Conservation (phyloP, 768 basidiomycete genomes). For the Phylloporus scabripes region DNA sequence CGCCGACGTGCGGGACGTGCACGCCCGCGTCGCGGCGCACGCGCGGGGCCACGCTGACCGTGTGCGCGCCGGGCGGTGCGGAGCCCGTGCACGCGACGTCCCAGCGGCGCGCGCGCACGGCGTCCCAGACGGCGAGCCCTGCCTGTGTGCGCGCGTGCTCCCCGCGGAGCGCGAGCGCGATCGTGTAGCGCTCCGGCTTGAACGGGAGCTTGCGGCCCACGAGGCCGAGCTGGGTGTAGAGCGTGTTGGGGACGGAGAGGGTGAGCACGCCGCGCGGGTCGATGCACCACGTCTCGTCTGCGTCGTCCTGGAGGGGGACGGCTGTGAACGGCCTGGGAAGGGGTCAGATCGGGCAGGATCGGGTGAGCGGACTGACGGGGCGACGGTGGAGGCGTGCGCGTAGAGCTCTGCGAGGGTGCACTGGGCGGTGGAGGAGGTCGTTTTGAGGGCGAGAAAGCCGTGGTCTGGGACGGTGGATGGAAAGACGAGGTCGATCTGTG, state of each 20-base stretch:
- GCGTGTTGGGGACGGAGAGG: slow-evolving; percentile 47
- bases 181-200: slow-evolving; percentile 45
- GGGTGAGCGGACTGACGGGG: slow-evolving; percentile 7
- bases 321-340: slow-evolving; percentile 34
- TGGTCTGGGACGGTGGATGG: slow-evolving; percentile 40
- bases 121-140: slow-evolving; percentile 49
- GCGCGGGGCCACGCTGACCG: slow-evolving; percentile 21
- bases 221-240: slow-evolving; percentile 58
- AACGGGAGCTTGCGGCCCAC: slow-evolving; percentile 52
- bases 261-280: slow-evolving; percentile 59
- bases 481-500: slow-evolving; percentile 60
- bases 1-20: too few species aligned
- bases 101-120: slow-evolving; percentile 42
- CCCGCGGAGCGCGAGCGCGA: slow-evolving; percentile 42
- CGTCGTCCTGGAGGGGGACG: slow-evolving; percentile 25
- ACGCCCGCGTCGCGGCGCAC: too few species aligned
- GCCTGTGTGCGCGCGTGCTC: slow-evolving; percentile 32
- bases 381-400: slow-evolving; percentile 30
- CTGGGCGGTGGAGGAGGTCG: slow-evolving; percentile 41
- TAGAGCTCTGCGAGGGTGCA: slow-evolving; percentile 42
- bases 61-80: background rate
- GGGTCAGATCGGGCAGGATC: background rate
- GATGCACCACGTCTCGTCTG: slow-evolving; percentile 65
- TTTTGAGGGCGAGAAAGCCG: slow-evolving; percentile 37
- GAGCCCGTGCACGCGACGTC: slow-evolving; percentile 32